Percentiles rank a stretch among this genome's conserved stretches.
Conservation (phyloP, 371 early-diverging fungal species). For the Zancudomyces culisetae region DNA sequence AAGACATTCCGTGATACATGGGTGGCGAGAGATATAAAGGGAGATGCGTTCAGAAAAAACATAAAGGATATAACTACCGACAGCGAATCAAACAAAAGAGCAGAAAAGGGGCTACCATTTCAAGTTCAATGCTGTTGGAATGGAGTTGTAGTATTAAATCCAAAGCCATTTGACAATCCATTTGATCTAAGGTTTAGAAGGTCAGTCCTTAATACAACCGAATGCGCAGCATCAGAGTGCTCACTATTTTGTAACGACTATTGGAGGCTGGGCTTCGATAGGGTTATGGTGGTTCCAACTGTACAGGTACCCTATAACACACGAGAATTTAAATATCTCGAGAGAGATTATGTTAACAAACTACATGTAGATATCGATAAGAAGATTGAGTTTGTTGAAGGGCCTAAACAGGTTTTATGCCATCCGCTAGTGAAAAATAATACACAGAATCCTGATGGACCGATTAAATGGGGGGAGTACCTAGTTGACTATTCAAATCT, state of each 20-base stretch:
- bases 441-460: not conserved
- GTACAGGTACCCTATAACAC: slow-evolving; percentile 26
- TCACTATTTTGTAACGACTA: slow-evolving; percentile 28
- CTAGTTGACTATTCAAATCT: too few relatives aligned
- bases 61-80: slow-evolving; percentile 12
- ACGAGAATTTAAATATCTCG: not conserved
- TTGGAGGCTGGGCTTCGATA: slow-evolving; percentile 15
- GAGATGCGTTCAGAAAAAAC: slow-evolving; percentile 13
- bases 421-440: not conserved
- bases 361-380: not conserved
- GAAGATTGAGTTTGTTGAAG: not conserved
- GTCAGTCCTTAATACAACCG: slow-evolving; percentile 6
- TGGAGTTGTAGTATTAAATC: slow-evolving; percentile 23
- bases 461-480: not conserved
- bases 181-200: slow-evolving; percentile 17
- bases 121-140: slow-evolving; percentile 34
- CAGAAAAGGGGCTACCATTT: slow-evolving; percentile 15
- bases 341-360: not conserved
- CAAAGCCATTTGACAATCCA: slow-evolving; percentile 11
- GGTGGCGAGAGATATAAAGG: slow-evolving; percentile 28
- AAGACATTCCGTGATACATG: slow-evolving; percentile 26
- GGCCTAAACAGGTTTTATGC: not conserved
- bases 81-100: slow-evolving; percentile 4
- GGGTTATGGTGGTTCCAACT: slow-evolving; percentile 20
- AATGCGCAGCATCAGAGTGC: slow-evolving; percentile 30